These are phyloP conservation scores for Jaminaea rosea DNA, from an alignment of 1,284 basidiomycete genomes.

Conservation along the genomic window DNA sequence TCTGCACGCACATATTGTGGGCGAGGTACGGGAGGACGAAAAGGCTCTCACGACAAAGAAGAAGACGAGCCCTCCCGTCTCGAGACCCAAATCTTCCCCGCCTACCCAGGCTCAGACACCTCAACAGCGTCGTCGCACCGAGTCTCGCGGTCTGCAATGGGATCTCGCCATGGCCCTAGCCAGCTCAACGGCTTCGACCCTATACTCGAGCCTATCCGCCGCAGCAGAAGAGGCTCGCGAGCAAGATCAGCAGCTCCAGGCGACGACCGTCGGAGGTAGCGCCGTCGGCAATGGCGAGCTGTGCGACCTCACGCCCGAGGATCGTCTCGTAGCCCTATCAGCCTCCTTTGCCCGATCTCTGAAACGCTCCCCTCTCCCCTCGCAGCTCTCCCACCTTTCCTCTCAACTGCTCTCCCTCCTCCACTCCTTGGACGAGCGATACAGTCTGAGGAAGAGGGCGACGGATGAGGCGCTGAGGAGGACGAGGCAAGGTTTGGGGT, in stretches of 20 bases:
- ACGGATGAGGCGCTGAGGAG: conserved; percentile 20
- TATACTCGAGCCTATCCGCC: conserved; percentile 19
- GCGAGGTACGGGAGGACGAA: background rate
- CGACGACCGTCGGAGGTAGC: no score
- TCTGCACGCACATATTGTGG: background rate
- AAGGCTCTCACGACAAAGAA: background rate
- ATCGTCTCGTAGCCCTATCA: conserved; percentile 20
- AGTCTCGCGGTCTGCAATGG: conserved; percentile 30
- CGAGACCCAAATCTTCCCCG: no score
- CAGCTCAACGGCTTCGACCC: conserved; percentile 17
- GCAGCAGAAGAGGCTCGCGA: conserved; percentile 7
- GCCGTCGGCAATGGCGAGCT: no score
- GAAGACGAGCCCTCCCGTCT: no score
- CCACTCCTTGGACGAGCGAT: conserved; percentile 19
- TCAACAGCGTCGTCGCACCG: no score
- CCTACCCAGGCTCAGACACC: no score
- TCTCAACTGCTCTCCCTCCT: conserved; percentile 20
- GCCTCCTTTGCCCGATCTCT: conserved; percentile 21
- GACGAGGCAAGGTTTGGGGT: conserved; percentile 18
- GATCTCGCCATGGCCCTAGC: conserved; percentile 25
- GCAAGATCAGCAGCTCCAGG: no score
- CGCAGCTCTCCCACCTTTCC: conserved; percentile 17
- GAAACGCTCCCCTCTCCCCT: conserved; percentile 23
- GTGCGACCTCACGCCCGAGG: no score
- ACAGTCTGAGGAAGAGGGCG: conserved; percentile 16